Evolutionary conservation across 768 basidiomycete genomes (phyloP).

Genomic region (Trametes maxima): DNA sequence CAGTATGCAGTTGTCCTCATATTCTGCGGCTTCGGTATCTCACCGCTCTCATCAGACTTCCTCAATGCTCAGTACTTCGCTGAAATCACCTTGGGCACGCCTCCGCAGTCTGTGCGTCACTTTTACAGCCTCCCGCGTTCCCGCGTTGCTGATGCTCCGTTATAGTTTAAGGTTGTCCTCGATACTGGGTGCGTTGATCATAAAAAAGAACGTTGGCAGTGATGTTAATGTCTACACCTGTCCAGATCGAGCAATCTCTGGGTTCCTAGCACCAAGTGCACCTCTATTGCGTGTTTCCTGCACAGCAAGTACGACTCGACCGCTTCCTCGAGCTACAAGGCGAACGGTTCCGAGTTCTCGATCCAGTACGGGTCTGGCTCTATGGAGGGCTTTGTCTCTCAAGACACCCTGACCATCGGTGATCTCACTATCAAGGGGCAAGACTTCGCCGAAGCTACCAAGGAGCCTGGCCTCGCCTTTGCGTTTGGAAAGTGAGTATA

Average conservation of each 20-base stretch:
- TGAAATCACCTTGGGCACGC: slow-evolving; percentile 81
- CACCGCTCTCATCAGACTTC: slow-evolving; percentile 63
- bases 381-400: slow-evolving; percentile 94
- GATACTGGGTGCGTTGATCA: slow-evolving; percentile 78
- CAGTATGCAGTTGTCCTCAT: slow-evolving; percentile 50
- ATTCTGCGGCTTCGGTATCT: background rate
- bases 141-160: slow-evolving; percentile 9
- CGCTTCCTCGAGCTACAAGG: slow-evolving; percentile 81
- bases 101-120: slow-evolving; percentile 71
- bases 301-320: slow-evolving; percentile 89
- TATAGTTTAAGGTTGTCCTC: slow-evolving; percentile 89
- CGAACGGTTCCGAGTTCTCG: slow-evolving; percentile 85
- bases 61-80: slow-evolving; percentile 98
- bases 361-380: slow-evolving; percentile 97
- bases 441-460: slow-evolving; percentile 94
- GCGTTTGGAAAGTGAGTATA: slow-evolving; percentile 87
- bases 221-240: background rate
- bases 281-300: slow-evolving; percentile 91
- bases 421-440: slow-evolving; percentile 74
- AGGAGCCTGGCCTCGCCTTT: slow-evolving; percentile 96
- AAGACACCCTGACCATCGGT: slow-evolving; percentile 78
- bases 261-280: slow-evolving; percentile 84
- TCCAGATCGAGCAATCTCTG: slow-evolving; percentile 87
- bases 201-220: background rate
- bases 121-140: background rate